phyloP scores from a whole-genome alignment of 2,329 filamentous ascomycete species.

The Neospermospora avenae region DNA sequence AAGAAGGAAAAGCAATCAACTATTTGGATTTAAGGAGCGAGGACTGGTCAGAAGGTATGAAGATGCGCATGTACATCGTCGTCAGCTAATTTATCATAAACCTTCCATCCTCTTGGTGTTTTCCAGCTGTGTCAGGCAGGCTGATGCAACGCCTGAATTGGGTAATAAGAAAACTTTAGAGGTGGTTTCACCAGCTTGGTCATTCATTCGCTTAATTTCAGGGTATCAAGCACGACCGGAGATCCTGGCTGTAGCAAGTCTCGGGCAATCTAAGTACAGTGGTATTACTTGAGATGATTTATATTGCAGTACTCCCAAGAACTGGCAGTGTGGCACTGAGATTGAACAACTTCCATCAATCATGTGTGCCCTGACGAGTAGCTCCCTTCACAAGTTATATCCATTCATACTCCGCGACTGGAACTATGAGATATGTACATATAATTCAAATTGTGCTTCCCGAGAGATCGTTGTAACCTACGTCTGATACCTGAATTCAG shows the following conservation, averaged over 20 bases:
- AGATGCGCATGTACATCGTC: not conserved
- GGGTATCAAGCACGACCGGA: not conserved
- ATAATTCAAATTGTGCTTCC: not conserved
- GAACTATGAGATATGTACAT: not conserved
- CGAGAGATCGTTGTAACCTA: not conserved
- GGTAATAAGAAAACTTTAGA: not conserved
- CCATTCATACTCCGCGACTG: not conserved
- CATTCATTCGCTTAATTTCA: not conserved
- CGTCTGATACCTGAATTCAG: conserved; percentile 43
- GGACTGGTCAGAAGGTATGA: too few relatives aligned
- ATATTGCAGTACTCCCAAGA: not conserved
- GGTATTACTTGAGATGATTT: not conserved
- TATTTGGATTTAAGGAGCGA: too few relatives aligned
- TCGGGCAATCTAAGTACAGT: not conserved
- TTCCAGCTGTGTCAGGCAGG: not conserved
- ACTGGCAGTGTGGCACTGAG: not conserved
- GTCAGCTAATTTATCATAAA: not conserved
- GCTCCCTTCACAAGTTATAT: too few relatives aligned
- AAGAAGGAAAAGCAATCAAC: too few relatives aligned
- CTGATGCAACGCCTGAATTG: not conserved
- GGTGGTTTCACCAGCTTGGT: not conserved
- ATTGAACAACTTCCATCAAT: too few relatives aligned
- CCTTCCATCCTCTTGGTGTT: not conserved
- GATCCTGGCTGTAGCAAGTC: not conserved
- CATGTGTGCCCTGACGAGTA: too few relatives aligned